Base-by-base conservation (phyloP, 805 yeast species). In the Cyberlindnera mycetangii region DNA sequence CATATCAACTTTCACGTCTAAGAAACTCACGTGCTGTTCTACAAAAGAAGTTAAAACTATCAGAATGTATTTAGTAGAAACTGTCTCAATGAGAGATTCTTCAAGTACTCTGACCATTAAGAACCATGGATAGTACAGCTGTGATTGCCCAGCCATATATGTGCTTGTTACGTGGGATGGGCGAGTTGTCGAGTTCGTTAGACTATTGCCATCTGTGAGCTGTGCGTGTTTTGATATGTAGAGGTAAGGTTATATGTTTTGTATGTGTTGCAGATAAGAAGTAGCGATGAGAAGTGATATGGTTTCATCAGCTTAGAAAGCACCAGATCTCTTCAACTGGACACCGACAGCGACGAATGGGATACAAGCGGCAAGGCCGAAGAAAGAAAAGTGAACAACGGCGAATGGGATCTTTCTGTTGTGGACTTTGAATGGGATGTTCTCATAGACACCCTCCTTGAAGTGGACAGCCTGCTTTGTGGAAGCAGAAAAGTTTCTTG, bases 341-440 rank as follows among this genome's bases (percentile, higher is more conserved):
- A 83, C 87, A 71, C 70, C 83, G 53, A 78, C 72, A 45, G 89
- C 80, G 61, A 85, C 73, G 74, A 88, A 85, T 64, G 98, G 97
- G 45, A 83, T 71, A 50, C 80, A 77, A 52, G 81, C 74, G 49
- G 89, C 92, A 34, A 80, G 61, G 65, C 85, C 79, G 54, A 84
- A 75, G 72, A 81, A 84, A 42, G 89, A 80, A 76, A 86, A 84
- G 75, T 85, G 95, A 55, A 84, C 76, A 42, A 89, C 72, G 55
- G 82, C 87, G 67, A 78, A 89, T 56, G 97, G 98, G 54, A 92
- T 77, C 74, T 81, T 85, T 78, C 96, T 89, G 79, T 83, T 76
- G 78, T 89, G 89, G 52, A 92, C 95, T 77, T 81, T 81, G 81
- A 92, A 93, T 55, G 99, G 99, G 53, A 92, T 64, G 79, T 93